Evolutionary conservation across 345 rosid genomes (phyloP), one percentile per base, ranked within the genome.

Genomic region (Mercurialis annua): DNA sequence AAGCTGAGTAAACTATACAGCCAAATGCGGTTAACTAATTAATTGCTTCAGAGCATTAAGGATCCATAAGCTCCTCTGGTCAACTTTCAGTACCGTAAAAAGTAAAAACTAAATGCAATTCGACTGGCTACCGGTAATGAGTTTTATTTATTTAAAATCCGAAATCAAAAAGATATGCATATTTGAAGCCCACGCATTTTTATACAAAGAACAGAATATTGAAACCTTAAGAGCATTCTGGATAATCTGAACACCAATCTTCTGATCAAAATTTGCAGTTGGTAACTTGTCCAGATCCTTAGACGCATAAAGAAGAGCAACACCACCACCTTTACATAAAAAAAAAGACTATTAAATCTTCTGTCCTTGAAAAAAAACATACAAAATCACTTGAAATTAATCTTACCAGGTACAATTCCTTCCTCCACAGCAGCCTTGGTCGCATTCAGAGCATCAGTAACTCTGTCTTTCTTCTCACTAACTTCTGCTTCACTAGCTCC

Each of bases 401-500:
- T 23, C 66, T 49, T 55, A 73, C 73, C 77, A 29, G 72, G 77
- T 4, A 73, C 77, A 55, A 73, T 68, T 31, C 77, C 77, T 48
- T 73, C 77, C 53, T 73, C 77, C 23, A 73, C 73, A 36, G 77
- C 77, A 15, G 72, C 77, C 58, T 73, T 73, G 40, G 77, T 63
- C 33, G 77, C 77, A 63, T 74, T 74, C n/a, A 62, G 65, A 44
- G 73, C 77, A 74, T 74, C 77, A 27, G 55, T 74, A 62, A 74
- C 77, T 55, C 77, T 74, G 54, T 68, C 73, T 29, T 74, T 74
- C 65, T 62, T 74, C 54, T 74, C 77, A 56, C 68, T 9, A 62
- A 73, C 77, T 62, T 73, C 71, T 44, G 68, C 76, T 66, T 72
- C 76, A 61, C 77, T 73, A 42, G 72, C 77, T 24, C 77, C 77